Base-by-base conservation (phyloP, 2,329 filamentous ascomycete species). In the Neonectria magnoliae region DNA sequence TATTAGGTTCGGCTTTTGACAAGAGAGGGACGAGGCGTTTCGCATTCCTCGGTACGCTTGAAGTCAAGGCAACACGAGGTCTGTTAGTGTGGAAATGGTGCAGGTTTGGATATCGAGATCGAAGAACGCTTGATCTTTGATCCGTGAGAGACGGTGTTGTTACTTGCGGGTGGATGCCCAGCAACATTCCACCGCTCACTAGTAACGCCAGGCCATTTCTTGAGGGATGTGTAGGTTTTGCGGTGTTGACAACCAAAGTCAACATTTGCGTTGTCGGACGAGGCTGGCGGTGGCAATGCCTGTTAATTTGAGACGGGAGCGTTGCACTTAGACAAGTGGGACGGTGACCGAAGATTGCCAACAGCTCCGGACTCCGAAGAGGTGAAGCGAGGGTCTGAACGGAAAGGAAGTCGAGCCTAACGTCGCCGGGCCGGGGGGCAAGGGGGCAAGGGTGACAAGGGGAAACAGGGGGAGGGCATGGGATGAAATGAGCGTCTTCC, bases 241-340 rank as follows among this genome's bases (percentile, higher is more conserved):
- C 36, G 16, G 5, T 36, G 2, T 0, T n/a, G 16, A n/a, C 36
- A 38, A n/a, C 14, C 16, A 7, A 38, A 38, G 14, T 38, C 4
- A 38, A 38, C 8, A 38, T n/a, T n/a, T 10, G 36, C 7, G 14
- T 38, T 38, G 36, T 16, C 3, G 3, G 25, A 31, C 13, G 33
- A 38, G 31, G 18, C 20, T 38, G 36, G 20, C 38, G 42, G 31
- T 25, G 44, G 55, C 27, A 45, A 38, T 50, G 20, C 31, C 36
- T n/a, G 2, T 50, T 41, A 18, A 58, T 55, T 55, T 58, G 54
- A 62, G 31, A 62, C 48, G 16, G n/a, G 11, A 13, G 29, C 14
- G 60, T 53, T 41, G 25, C 47, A 38, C 47, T 53, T 11, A 31
- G 41, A 20, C 22, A 53, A 62, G 47, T 36, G 60, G 53, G 47